phyloP scores from a whole-genome alignment of 1,139 yeast species.

The Pichia terricola region DNA sequence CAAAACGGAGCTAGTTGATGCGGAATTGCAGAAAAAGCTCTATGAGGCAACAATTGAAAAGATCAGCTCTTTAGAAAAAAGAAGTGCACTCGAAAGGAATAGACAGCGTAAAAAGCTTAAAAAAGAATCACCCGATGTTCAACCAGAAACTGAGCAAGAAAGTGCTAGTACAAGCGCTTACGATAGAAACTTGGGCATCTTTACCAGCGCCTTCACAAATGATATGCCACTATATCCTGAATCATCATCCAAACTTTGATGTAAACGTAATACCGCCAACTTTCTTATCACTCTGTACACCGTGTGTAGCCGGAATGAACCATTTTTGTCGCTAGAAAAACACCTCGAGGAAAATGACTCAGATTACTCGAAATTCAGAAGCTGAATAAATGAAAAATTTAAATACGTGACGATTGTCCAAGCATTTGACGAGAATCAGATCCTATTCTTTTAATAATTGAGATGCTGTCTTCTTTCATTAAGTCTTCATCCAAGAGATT shows the following conservation, averaged over 20 bases:
- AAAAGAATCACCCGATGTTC: conserved; percentile 15
- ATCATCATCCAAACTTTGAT: too few species aligned
- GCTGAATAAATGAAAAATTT: too few species aligned
- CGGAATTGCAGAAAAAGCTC: conserved; percentile 49
- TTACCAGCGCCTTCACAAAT: not conserved
- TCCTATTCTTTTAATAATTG: not conserved
- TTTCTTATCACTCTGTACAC: too few species aligned
- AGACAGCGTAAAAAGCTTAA: conserved; percentile 14
- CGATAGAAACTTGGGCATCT: not conserved
- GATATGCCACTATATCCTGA: not conserved
- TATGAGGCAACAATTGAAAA: conserved; percentile 51
- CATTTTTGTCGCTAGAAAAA: too few species aligned
- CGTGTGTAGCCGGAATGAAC: too few species aligned
- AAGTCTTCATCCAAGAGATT: conserved; percentile 1
- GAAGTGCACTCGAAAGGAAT: conserved; percentile 58
- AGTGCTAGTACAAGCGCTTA: conserved; percentile 6
- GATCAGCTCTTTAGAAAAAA: conserved; percentile 55
- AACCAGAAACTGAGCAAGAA: conserved; percentile 23
- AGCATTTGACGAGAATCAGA: too few species aligned
- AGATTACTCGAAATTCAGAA: too few species aligned
- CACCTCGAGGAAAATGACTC: too few species aligned
- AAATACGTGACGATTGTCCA: too few species aligned
- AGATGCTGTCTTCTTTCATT: conserved; percentile 8
- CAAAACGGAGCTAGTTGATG: conserved; percentile 55
- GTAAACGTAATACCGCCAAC: too few species aligned